Percentiles rank a stretch among this genome's conserved stretches.
phyloP scores from a whole-genome alignment of 805 yeast genomes.

The Candida rishiriensis region DNA sequence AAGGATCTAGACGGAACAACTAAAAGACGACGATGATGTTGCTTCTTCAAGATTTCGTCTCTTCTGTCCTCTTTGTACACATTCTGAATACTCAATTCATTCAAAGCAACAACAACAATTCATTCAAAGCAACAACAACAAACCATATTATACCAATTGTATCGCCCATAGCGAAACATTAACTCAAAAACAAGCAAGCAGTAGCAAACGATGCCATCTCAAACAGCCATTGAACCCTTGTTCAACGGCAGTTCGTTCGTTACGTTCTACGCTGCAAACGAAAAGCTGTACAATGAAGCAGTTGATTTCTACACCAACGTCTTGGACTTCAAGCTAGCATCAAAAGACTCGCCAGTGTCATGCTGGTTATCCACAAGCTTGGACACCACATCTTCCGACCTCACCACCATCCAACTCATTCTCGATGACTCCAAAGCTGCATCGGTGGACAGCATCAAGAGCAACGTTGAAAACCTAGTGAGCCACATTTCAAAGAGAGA shows the following conservation, averaged over 20 bases:
- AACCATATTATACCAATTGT: too few species aligned
- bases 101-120: too few species aligned
- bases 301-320: slow-evolving; percentile 53
- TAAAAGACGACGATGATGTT: too few species aligned
- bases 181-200: too few species aligned
- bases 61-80: too few species aligned
- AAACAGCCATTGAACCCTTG: slow-evolving; percentile 24
- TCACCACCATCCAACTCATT: slow-evolving; percentile 20
- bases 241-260: slow-evolving; percentile 56
- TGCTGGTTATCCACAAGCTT: slow-evolving; percentile 28
- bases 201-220: too few species aligned
- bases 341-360: slow-evolving; percentile 20
- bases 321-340: slow-evolving; percentile 32
- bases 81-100: too few species aligned
- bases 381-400: slow-evolving; percentile 21
- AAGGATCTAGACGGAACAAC: too few species aligned
- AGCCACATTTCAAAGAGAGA: slow-evolving; percentile 32
- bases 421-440: slow-evolving; percentile 26
- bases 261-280: slow-evolving; percentile 48
- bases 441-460: slow-evolving; percentile 19
- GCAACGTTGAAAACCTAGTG: slow-evolving; percentile 25
- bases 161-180: too few species aligned
- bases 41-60: too few species aligned
- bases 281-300: slow-evolving; percentile 40
- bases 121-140: too few species aligned